Evolutionary conservation across 441 rosid species (phyloP).

Genomic region (Pelargonium fulgidum): DNA sequence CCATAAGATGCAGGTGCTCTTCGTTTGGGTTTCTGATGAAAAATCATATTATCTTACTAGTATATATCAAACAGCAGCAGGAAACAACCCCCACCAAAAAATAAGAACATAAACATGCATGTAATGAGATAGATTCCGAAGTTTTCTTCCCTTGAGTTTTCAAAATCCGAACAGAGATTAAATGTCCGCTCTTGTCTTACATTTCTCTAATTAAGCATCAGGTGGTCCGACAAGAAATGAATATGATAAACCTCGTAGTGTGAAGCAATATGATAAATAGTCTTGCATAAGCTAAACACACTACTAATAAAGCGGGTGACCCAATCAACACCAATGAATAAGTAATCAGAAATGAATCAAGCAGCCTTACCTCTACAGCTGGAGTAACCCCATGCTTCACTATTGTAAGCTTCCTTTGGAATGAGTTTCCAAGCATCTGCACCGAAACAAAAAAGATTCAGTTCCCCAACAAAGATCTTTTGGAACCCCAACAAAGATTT

Average conservation of each 20-base stretch:
- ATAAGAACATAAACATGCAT: too few relatives aligned
- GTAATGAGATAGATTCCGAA: too few relatives aligned
- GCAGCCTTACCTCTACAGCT: slow-evolving; percentile 50
- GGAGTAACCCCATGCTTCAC: slow-evolving; percentile 72
- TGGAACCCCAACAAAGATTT: slow-evolving; percentile 2
- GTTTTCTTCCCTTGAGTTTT: too few relatives aligned
- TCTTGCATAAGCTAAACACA: background rate
- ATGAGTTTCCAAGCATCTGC: slow-evolving; percentile 95
- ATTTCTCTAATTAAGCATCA: too few relatives aligned
- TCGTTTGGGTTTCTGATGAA: slow-evolving; percentile 82
- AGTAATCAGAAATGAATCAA: background rate
- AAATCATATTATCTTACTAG: slow-evolving; percentile 22
- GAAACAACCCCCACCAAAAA: background rate
- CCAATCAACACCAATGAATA: slow-evolving; percentile 6
- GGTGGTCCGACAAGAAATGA: too few relatives aligned
- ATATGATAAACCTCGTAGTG: background rate
- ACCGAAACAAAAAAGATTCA: slow-evolving; percentile 17
- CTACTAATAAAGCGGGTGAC: slow-evolving; percentile 8
- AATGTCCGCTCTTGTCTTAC: too few relatives aligned
- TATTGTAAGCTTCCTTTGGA: slow-evolving; percentile 75
- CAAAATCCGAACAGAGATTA: too few relatives aligned
- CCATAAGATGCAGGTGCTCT: slow-evolving; percentile 63
- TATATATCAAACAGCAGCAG: background rate
- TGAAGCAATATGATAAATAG: background rate
- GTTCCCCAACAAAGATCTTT: slow-evolving; percentile 8